Evolutionary conservation across 2,329 filamentous ascomycete species (phyloP), one percentile per base, ranked within the genome.

Genomic region (Lecanicillium sp.): DNA sequence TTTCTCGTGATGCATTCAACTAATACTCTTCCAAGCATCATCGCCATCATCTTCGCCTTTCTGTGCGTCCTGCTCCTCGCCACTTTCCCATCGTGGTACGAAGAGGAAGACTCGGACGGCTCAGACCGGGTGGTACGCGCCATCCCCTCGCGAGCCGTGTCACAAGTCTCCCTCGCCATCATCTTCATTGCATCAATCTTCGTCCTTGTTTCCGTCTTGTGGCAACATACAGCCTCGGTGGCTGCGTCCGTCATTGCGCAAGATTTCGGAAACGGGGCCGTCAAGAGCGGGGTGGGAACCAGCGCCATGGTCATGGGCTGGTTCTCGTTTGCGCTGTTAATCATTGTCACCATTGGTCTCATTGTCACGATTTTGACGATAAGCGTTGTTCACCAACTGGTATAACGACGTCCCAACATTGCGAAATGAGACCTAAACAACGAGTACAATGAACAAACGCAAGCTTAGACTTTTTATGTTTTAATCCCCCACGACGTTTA

Each of bases 341-440:
- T 98, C 52, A 83, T 97, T 45, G 90, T 97, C 38, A 97, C 90
- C 35, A 92, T 97, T 55, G 92, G 90, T 40, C 64, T 97, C 61
- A 69, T 98, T 46, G 84, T 96, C 55, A 97, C 97, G 88, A 95
- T 96, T 54, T 68, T 97, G 60, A 96, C 88, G 65, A 92, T 96
- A 57, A 77, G 81, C 50, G 73, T 95, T 41, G 66, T 96, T 48
- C 74, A 79, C 50, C 74, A 84, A 52, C 64, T 78, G 56, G 66
- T 65, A 39, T 63, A 59, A 27, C 60, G 44, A 56, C 36, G 40
- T 41, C 30, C 38, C 29, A 32, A 29, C 22, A 25, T 25, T 25
- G 22, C 11, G 22, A 25, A 25, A 25, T 25, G 22, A 25, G 11
- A 11, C 7, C 22, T 7, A n/a, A n/a, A n/a, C n/a, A 25, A 25